Evolutionary conservation across 495 filamentous ascomycete genomes (phyloP).

Genomic region (Aspergillus sclerotioniger): DNA sequence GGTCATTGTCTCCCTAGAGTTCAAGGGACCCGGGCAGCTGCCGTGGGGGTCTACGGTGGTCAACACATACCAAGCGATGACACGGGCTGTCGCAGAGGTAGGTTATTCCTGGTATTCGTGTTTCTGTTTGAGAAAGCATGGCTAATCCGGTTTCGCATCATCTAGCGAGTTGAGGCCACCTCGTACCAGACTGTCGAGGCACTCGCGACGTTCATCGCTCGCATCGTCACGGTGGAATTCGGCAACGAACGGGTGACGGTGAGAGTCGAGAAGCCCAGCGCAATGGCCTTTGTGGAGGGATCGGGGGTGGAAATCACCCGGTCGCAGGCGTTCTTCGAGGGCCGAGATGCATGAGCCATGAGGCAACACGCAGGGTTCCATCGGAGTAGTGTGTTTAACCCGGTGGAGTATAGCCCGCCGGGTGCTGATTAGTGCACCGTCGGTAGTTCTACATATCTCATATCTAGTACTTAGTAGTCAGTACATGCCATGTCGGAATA

Average conservation of each 20-base stretch:
- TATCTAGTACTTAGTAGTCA: too few relatives aligned
- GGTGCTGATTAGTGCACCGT: too few relatives aligned
- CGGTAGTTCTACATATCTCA: too few relatives aligned
- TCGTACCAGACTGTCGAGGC: constrained; percentile 57
- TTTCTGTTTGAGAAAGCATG: constrained; percentile 12
- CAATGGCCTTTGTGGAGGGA: constrained; percentile 53
- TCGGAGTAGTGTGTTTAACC: too few relatives aligned
- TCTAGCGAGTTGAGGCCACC: constrained; percentile 51
- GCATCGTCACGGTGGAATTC: constrained; percentile 51
- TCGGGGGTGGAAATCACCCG: constrained; percentile 58
- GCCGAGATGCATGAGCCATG: constrained; percentile 3
- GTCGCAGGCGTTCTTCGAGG: constrained; percentile 46
- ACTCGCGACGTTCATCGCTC: constrained; percentile 52
- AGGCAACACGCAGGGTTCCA: too few relatives aligned
- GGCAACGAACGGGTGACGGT: constrained; percentile 53
- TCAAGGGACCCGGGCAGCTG: constrained; percentile 42
- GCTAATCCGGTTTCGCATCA: neutral
- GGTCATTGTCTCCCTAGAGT: constrained; percentile 50
- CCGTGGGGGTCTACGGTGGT: constrained; percentile 42
- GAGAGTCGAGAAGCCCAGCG: constrained; percentile 56
- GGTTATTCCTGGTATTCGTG: constrained; percentile 9
- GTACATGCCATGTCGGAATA: too few relatives aligned
- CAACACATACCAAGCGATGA: constrained; percentile 45
- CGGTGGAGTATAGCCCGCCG: too few relatives aligned
- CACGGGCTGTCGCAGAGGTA: constrained; percentile 45